Evolutionary conservation across 2,329 filamentous ascomycete genomes (phyloP).

Genomic region (Pseudogymnoascus sp.): DNA sequence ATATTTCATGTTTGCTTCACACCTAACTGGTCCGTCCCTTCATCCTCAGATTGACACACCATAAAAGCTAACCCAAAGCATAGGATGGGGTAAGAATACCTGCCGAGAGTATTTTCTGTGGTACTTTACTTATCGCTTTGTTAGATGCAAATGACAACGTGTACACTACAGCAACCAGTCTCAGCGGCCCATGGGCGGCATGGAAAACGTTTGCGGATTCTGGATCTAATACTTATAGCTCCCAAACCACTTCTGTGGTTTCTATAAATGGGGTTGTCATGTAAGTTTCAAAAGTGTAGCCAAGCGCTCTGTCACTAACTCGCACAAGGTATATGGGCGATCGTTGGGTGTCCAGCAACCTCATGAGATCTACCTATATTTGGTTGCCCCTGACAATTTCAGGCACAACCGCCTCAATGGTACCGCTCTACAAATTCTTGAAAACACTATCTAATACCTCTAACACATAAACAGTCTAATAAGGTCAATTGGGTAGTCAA

Average conservation of each 20-base stretch:
- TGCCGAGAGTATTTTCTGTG: not conserved
- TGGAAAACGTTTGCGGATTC: conserved; percentile 53
- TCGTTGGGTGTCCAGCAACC: conserved; percentile 54
- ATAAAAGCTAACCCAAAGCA: not conserved
- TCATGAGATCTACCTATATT: conserved; percentile 55
- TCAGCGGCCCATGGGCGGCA: conserved; percentile 53
- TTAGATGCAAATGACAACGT: conserved; percentile 56
- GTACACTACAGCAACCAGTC: conserved; percentile 50
- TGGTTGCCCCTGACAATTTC: conserved; percentile 54
- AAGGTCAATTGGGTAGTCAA: conserved; percentile 49
- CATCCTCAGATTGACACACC: not conserved
- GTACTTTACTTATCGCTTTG: not conserved
- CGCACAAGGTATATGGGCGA: conserved; percentile 56
- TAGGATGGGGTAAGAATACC: not conserved
- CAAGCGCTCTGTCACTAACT: not conserved
- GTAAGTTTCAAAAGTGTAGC: conserved; percentile 14
- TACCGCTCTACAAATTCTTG: conserved; percentile 12
- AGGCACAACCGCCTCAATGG: conserved; percentile 44
- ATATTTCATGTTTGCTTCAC: conserved; percentile 60
- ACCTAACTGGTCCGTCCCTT: conserved; percentile 39
- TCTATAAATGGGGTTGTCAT: conserved; percentile 30
- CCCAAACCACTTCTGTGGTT: conserved; percentile 55
- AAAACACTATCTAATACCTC: not conserved
- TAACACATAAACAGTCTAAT: conserved; percentile 32
- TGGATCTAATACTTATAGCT: conserved; percentile 50